These are phyloP conservation scores for Hypomontagnella monticulosa DNA, from an alignment of 495 filamentous ascomycete species.

Conservation along the genomic window DNA sequence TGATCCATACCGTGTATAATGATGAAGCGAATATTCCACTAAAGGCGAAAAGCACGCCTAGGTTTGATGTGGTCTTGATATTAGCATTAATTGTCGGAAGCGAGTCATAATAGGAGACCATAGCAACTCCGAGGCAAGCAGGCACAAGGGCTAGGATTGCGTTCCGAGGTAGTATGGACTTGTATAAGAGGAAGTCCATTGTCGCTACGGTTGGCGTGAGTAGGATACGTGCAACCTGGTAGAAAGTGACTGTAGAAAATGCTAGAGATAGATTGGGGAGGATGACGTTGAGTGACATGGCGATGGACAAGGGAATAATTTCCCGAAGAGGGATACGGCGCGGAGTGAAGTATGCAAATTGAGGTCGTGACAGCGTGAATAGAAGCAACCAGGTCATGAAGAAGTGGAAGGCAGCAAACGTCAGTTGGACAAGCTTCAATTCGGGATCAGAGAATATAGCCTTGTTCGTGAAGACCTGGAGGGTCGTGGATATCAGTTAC, in stretches of 20 bases:
- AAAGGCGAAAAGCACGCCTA: constrained; percentile 72
- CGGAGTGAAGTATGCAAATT: constrained; percentile 67
- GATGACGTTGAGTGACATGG: constrained; percentile 78
- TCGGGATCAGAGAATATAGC: constrained; percentile 74
- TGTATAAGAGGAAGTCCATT: constrained; percentile 74
- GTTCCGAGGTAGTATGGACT: constrained; percentile 62
- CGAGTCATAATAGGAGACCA: constrained; percentile 78
- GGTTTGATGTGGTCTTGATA: constrained; percentile 60
- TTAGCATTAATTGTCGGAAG: constrained; percentile 57
- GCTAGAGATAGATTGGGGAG: constrained; percentile 78
- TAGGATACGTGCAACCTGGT: constrained; percentile 76
- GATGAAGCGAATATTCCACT: constrained; percentile 70
- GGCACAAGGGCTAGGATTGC: constrained; percentile 68
- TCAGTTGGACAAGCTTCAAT: constrained; percentile 71
- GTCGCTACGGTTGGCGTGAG: constrained; percentile 74
- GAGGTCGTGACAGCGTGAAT: constrained; percentile 70
- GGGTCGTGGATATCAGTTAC: constrained; percentile 22
- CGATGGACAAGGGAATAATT: constrained; percentile 70
- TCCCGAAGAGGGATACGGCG: constrained; percentile 63
- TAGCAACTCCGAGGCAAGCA: constrained; percentile 72
- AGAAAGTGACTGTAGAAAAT: constrained; percentile 77
- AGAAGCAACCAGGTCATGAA: constrained; percentile 73
- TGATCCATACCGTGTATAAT: constrained; percentile 76
- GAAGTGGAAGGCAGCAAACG: constrained; percentile 80
- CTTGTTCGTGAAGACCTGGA: constrained; percentile 82